Base-by-base conservation (phyloP, 2,329 filamentous ascomycete species). In the Aulographum hederae region DNA sequence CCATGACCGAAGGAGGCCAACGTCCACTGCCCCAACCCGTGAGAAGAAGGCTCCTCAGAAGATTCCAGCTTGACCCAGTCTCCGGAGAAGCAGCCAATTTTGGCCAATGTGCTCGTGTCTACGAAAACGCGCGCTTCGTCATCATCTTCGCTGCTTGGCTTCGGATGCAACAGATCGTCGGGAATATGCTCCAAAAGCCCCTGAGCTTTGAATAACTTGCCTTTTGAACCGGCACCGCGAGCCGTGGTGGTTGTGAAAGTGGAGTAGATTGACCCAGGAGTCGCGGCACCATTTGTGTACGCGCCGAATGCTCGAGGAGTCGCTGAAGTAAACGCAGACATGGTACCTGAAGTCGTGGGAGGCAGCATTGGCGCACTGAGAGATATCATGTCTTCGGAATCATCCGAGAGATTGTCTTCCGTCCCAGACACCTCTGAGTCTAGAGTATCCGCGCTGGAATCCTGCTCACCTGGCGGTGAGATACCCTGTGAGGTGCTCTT, bases 31-130 rank as follows among this genome's bases (percentile, higher is more conserved):
- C 27, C 30, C 12, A 36, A 31, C 10, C 10, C 12, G 13, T 64
- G 78, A 49, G 71, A 77, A 12, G 61, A 57, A 36, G 80, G 78
- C 46, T 84, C 80, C 40, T 78, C 67, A 0, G 79, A 68, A 4
- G 71, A 65, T 54, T 93, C 82, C 8, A 94, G 63, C 15, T 78
- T 74, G 8, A 93, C 82, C 89, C 89, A 98, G 47, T 98, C 89
- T 18, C 89, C 89, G 1, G 86, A 95, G 48, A 98, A 98, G 52
- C 86, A 95, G 12, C 86, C 85, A 33, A 98, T 77, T 42, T 85
- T 84, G 11, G 81, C 77, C 14, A 98, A 56, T 1, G 81, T 80
- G 35, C 71, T 75, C 5, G 91, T 77, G 43, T 94, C 84, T 4
- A 98, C 85, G 45, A 86, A 98, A 2, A 95, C 68, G 30, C 89